Percentiles rank a stretch among this genome's conserved stretches.
phyloP scores from a whole-genome alignment of 2,329 filamentous ascomycete species.

The Elsinoe ampelina region DNA sequence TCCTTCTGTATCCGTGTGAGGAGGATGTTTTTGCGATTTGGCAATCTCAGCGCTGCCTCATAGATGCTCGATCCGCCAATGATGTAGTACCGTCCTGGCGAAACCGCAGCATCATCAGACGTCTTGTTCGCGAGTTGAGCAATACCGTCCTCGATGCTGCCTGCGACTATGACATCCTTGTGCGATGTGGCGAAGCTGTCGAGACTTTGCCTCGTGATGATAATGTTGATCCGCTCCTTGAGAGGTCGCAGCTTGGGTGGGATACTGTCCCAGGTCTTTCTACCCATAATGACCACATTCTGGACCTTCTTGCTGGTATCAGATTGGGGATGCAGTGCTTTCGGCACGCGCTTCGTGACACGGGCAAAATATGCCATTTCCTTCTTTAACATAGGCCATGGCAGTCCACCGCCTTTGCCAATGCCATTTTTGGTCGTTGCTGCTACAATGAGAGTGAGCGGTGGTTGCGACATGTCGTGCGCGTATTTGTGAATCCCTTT shows the following conservation, averaged over 20 bases:
- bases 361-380: slow-evolving; percentile 96
- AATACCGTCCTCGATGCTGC: slow-evolving; percentile 28
- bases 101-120: slow-evolving; percentile 18
- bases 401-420: slow-evolving; percentile 65
- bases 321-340: slow-evolving; percentile 21
- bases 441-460: slow-evolving; percentile 84
- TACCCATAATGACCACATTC: slow-evolving; percentile 85
- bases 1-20: slow-evolving; percentile 60
- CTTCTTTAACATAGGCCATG: slow-evolving; percentile 78
- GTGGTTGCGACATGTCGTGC: slow-evolving; percentile 15
- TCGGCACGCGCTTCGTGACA: slow-evolving; percentile 64
- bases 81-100: slow-evolving; percentile 59
- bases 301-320: slow-evolving; percentile 17
- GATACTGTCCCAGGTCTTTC: slow-evolving; percentile 93
- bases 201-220: slow-evolving; percentile 52
- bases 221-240: slow-evolving; percentile 68
- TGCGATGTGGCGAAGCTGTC: slow-evolving; percentile 18
- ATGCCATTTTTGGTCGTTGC: slow-evolving; percentile 84
- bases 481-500: not conserved
- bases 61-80: slow-evolving; percentile 91
- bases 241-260: slow-evolving; percentile 70
- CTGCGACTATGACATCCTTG: slow-evolving; percentile 47
- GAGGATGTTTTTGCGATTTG: slow-evolving; percentile 53
- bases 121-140: slow-evolving; percentile 20
- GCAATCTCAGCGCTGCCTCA: slow-evolving; percentile 52